Evolutionary conservation across 2,329 filamentous ascomycete genomes (phyloP), one percentile per base, ranked within the genome.

Genomic region (Xylariaceae sp.): DNA sequence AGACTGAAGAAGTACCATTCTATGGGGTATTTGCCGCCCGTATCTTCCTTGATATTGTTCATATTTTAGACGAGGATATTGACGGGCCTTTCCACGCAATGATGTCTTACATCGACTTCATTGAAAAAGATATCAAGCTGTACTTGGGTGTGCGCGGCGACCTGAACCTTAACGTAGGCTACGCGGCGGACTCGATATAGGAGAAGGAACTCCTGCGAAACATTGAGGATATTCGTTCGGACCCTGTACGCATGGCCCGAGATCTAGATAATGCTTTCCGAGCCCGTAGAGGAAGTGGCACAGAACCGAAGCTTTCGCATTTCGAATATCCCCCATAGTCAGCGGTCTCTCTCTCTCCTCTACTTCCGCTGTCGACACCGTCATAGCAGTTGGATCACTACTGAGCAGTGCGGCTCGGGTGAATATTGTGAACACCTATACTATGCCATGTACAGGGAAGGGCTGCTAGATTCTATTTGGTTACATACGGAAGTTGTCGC

Each of bases 1-100:
- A 62, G 5, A 73, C 68, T 0, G 43, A 54, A 1, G 42, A 66
- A 5, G 49, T 73, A 2, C 61, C 73, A 0, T 67, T 75, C 37
- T 70, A 65, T 54, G 62, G 71, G 8, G 61, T 70, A 1, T 77
- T 76, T 51, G 72, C 71, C 8, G 63, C 67, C 4, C 73, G 76
- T 44, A 52, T 73, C 10, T 72, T 71, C 52, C 68, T 77, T 3
- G 74, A 77, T 40, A 70, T 74, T 32, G 67, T 72, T 13, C 67
- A 73, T 51, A 49, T 56, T 2, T 57, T 74, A 2, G 55, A 69
- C 13, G 53, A 54, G 26, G 10, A 45, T 1, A 52, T 54, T 13
- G 32, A 50, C 6, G 26, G 42, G 9, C 42, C 54, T 0, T 63
- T 59, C 18, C 2, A 32, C 3, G 55, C 51, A 7, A 42, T 66